Conservation (phyloP, 352 stramenopile species). For the Thalassiosira livingstoniorum region DNA sequence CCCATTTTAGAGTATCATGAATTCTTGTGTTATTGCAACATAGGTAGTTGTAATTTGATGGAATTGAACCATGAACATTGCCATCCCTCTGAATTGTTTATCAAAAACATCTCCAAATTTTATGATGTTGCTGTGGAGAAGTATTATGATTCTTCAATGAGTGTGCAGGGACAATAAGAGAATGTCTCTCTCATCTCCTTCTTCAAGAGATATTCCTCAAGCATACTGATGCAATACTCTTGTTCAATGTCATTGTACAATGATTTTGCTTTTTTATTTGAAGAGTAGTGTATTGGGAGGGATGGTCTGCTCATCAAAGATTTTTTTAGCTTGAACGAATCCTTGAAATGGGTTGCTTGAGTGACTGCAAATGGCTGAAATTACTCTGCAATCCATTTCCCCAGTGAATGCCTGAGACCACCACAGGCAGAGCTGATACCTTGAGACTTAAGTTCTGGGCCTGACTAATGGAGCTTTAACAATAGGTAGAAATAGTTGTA, state of each 20-base stretch:
- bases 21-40: background rate
- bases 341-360: slow-evolving; percentile 15
- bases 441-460: background rate
- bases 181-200: background rate
- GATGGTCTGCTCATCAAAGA: background rate
- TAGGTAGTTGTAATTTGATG: background rate
- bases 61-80: background rate
- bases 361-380: slow-evolving; percentile 12
- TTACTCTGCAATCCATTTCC: background rate
- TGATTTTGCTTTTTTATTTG: background rate
- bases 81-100: background rate
- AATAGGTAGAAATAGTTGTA: slow-evolving; percentile 9
- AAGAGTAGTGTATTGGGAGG: background rate
- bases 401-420: background rate
- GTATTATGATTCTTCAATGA: background rate
- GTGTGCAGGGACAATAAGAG: background rate
- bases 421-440: slow-evolving; percentile 12
- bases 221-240: slow-evolving; percentile 1
- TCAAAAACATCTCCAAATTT: slow-evolving; percentile 4
- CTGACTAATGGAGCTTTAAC: slow-evolving; percentile 12
- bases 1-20: background rate
- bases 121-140: slow-evolving; percentile 11
- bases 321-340: slow-evolving; percentile 6
- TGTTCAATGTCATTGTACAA: slow-evolving; percentile 24
- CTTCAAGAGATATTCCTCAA: background rate